Evolutionary conservation across 1,139 yeast species (phyloP).

Genomic region (Lodderomyces pseudojiufengensis): DNA sequence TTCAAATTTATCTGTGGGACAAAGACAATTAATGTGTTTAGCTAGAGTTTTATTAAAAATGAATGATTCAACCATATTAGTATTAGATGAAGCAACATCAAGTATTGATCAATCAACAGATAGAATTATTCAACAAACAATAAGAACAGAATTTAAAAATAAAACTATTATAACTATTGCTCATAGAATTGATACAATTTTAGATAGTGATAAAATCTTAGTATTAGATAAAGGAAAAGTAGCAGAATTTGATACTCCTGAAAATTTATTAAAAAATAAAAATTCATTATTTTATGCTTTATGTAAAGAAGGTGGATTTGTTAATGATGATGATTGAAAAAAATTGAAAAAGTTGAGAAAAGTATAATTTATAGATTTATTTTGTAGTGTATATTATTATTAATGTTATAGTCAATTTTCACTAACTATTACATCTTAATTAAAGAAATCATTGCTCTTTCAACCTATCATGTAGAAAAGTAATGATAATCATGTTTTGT

Average conservation of each 20-base stretch:
- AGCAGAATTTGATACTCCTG: conserved; percentile 84
- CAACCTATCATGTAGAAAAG: too few relatives aligned
- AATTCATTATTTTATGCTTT: conserved; percentile 74
- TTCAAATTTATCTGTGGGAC: conserved; percentile 35
- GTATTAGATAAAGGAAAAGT: conserved; percentile 84
- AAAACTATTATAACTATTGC: conserved; percentile 94
- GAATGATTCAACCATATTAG: conserved; percentile 30
- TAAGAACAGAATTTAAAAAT: conserved; percentile 77
- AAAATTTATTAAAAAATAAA: conserved; percentile 57
- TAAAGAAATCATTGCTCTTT: too few relatives aligned
- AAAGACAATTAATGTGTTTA: conserved; percentile 34
- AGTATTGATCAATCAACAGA: conserved; percentile 98
- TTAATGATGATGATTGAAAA: conserved; percentile 24
- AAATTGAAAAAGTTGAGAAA: conserved; percentile 1
- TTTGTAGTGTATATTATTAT: background rate
- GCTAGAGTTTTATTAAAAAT: conserved; percentile 51
- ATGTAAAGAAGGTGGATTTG: conserved; percentile 64
- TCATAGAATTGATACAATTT: conserved; percentile 87
- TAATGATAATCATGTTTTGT: too few relatives aligned
- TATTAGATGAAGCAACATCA: conserved; percentile 89
- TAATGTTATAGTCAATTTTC: too few relatives aligned
- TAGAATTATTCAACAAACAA: conserved; percentile 79
- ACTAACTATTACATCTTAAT: too few relatives aligned
- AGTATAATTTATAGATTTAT: background rate
- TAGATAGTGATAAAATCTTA: conserved; percentile 85